Conservation (phyloP, 2,329 filamentous ascomycete genomes). For the Malbranchea zuffiana region DNA sequence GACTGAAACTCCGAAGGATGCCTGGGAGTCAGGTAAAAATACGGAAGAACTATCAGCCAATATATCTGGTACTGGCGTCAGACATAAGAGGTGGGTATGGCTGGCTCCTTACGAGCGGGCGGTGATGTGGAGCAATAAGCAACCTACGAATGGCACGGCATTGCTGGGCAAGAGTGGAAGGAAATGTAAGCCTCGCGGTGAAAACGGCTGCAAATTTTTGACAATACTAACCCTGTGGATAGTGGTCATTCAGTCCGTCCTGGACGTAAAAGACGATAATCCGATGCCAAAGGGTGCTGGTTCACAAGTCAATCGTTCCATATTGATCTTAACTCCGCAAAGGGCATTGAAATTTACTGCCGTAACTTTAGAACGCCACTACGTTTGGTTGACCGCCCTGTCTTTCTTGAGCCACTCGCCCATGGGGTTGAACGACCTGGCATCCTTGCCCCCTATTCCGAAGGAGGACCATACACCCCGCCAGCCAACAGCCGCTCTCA, state of each 20-base stretch:
- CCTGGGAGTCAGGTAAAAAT: constrained; percentile 43
- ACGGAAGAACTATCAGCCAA: constrained; percentile 60
- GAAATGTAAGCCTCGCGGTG: constrained; percentile 53
- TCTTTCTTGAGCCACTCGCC: constrained; percentile 90
- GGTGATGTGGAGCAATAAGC: constrained; percentile 97
- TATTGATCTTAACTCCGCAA: constrained; percentile 85
- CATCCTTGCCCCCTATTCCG: constrained; percentile 46
- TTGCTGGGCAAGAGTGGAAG: constrained; percentile 88
- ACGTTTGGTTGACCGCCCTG: constrained; percentile 85
- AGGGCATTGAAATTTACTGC: constrained; percentile 94
- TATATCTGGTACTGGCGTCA: constrained; percentile 52
- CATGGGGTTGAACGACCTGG: constrained; percentile 65
- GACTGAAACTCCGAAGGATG: constrained; percentile 31
- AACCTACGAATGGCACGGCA: constrained; percentile 76
- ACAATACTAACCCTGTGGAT: constrained; percentile 23
- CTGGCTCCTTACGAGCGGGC: constrained; percentile 90
- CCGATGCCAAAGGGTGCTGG: constrained; percentile 60
- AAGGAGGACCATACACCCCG: constrained; percentile 26
- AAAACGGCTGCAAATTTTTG: background rate
- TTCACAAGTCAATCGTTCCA: constrained; percentile 71
- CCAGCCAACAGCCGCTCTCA: constrained; percentile 40
- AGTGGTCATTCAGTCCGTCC: constrained; percentile 92
- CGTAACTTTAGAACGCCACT: constrained; percentile 70
- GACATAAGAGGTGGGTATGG: constrained; percentile 98
- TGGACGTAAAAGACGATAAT: constrained; percentile 94